These are phyloP conservation scores for Cyberlindnera bimundalis DNA, from an alignment of 805 yeast genomes.

Conservation along the genomic window DNA sequence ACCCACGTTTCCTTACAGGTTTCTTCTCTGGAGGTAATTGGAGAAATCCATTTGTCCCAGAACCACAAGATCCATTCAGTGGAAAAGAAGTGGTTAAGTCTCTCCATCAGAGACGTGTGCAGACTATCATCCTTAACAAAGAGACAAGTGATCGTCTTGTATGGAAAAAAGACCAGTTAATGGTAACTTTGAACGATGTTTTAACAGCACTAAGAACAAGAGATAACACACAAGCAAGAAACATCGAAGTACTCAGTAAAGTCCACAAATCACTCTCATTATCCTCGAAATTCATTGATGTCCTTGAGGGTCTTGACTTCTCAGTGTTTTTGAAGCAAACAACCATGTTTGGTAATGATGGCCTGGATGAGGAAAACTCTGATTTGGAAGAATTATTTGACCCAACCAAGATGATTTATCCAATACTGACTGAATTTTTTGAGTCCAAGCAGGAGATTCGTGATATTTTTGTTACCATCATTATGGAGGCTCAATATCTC, in stretches of 20 bases:
- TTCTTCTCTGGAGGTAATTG: constrained; percentile 78
- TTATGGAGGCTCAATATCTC: constrained; percentile 66
- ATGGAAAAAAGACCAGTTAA: constrained; percentile 36
- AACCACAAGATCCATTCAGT: constrained; percentile 28
- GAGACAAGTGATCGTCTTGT: constrained; percentile 41
- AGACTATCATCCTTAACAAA: constrained; percentile 48
- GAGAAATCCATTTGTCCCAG: constrained; percentile 63
- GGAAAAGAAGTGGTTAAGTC: constrained; percentile 26
- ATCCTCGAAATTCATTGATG: constrained; percentile 47
- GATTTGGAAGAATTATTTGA: constrained; percentile 22
- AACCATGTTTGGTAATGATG: constrained; percentile 3
- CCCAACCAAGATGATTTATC: constrained; percentile 28
- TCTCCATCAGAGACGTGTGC: constrained; percentile 26
- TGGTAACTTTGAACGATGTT: constrained; percentile 39
- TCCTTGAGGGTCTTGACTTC: constrained; percentile 60
- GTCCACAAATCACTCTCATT: constrained; percentile 51
- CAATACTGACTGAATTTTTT: constrained; percentile 61
- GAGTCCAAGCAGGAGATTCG: constrained; percentile 72
- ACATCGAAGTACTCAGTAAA: constrained; percentile 49
- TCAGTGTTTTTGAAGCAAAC: constrained; percentile 40
- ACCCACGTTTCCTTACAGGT: constrained; percentile 64
- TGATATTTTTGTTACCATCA: constrained; percentile 50
- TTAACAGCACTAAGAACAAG: constrained; percentile 40
- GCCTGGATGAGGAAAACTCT: constrained; percentile 3
- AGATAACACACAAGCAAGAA: constrained; percentile 38